Base-by-base conservation (phyloP, 2,329 filamentous ascomycete genomes). In the Colletotrichum lindemuthianum region DNA sequence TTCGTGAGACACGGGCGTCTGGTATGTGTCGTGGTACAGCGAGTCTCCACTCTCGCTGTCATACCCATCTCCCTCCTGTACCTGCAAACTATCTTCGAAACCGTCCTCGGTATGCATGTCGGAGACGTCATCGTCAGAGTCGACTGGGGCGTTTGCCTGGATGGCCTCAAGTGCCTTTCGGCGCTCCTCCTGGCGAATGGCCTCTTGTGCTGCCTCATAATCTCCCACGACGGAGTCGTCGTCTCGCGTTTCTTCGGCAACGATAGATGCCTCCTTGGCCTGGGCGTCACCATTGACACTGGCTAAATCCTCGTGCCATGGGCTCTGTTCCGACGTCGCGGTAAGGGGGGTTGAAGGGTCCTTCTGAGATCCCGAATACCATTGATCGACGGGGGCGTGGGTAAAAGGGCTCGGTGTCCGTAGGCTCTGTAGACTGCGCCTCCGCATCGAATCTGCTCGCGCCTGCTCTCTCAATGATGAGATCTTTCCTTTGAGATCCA, bases 401-500 rank as follows among this genome's bases (percentile, higher is more conserved):
- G 91, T 94, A 72, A 96, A 92, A 0, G 92, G 93, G 72, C 90
- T 96, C 0, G 90, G 88, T 1, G 89, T 90, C 41, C 92, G 86
- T 65, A 95, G 77, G 71, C 86, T 93, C 70, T 92, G 90, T 56
- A 94, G 76, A 74, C 92, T 97, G 59, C 89, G 86, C 54, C 93
- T 86, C 71, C 92, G 89, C 71, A 96, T 76, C 70, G 86, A 93
- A 70, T 97, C 93, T 63, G 91, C 91, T 16, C 91, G 87, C 0
- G 92, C 91, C 70, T 92, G 90, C 67, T 93, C 88, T 70, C 92
- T 90, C 45, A 97, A 77, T 13, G 83, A 90, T 2, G 92, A 94
- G 40, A 97, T 93, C 71, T 93, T 92, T 65, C 91, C 92, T 73
- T 93, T 94, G 50, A 97, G 82, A 57, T 91, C 92, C 60, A 91